Evolutionary conservation across 371 early-diverging fungal species (phyloP).

Genomic region (Funneliformis caledonium): DNA sequence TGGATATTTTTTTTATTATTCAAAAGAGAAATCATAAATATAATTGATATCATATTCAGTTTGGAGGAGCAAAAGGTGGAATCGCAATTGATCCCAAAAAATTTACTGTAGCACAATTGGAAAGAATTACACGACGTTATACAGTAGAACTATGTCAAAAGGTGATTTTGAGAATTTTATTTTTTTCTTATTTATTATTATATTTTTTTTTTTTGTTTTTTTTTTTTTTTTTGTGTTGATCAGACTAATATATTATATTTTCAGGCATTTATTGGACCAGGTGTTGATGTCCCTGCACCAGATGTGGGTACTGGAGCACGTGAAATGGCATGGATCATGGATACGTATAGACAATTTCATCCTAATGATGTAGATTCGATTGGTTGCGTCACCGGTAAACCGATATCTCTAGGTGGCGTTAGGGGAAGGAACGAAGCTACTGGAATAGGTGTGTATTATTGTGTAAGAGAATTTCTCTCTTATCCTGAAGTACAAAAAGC

Average conservation of each 20-base stretch:
- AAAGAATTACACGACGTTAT: conserved; percentile 88
- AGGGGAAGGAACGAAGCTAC: conserved; percentile 92
- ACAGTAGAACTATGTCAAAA: conserved; percentile 92
- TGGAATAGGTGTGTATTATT: conserved; percentile 88
- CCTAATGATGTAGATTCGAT: conserved; percentile 81
- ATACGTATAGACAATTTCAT: conserved; percentile 90
- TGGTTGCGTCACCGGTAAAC: conserved; percentile 91
- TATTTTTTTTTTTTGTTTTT: background rate
- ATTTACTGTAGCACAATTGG: conserved; percentile 69
- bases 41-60: background rate
- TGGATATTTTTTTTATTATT: background rate
- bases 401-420: conserved; percentile 85
- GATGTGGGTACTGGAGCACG: conserved; percentile 87
- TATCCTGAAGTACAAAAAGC: conserved; percentile 81
- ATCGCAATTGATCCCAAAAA: conserved; percentile 67
- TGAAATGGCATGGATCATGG: conserved; percentile 93
- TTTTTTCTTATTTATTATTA: background rate
- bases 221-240: too few species aligned
- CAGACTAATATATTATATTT: background rate
- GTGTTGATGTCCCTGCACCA: conserved; percentile 82
- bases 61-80: conserved; percentile 87
- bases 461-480: conserved; percentile 82
- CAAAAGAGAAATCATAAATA: too few species aligned
- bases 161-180: conserved; percentile 65
- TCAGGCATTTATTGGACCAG: conserved; percentile 70